Conservation (phyloP, 441 rosid species). For the Adansonia gregorii region DNA sequence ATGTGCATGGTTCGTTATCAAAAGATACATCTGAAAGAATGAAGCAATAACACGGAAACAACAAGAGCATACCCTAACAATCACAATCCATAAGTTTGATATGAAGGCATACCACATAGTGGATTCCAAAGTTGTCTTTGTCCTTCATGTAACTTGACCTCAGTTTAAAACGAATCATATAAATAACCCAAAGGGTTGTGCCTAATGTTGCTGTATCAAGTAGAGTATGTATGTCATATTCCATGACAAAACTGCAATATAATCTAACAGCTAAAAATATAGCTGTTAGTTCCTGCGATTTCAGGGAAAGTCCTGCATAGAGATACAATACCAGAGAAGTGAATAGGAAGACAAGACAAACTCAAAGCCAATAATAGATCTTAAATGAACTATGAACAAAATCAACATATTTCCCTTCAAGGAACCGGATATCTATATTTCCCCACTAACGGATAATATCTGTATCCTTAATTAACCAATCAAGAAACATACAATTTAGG, state of each 20-base stretch:
- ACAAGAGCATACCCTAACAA: neutral
- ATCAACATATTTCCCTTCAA: neutral
- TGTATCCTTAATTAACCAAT: neutral
- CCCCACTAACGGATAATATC: neutral
- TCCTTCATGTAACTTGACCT: conserved; percentile 62
- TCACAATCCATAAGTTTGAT: neutral
- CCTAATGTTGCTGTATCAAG: conserved; percentile 64
- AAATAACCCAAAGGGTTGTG: conserved; percentile 67
- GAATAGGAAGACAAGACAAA: conserved; percentile 18
- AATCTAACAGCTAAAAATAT: conserved; percentile 61
- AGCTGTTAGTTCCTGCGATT: conserved; percentile 70
- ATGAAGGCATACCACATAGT: conserved; percentile 53
- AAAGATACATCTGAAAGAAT: neutral
- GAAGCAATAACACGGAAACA: neutral
- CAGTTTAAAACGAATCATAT: conserved; percentile 63
- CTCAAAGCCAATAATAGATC: neutral
- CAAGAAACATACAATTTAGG: neutral
- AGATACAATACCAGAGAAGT: neutral
- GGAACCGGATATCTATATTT: neutral
- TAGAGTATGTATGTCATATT: conserved; percentile 63
- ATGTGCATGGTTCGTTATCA: neutral
- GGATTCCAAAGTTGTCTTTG: conserved; percentile 61
- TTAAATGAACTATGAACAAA: neutral
- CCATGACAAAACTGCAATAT: conserved; percentile 72
- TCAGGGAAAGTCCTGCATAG: conserved; percentile 58